These are phyloP conservation scores for Erysiphe pulchra DNA, from an alignment of 2,329 filamentous ascomycete genomes.

Conservation along the genomic window DNA sequence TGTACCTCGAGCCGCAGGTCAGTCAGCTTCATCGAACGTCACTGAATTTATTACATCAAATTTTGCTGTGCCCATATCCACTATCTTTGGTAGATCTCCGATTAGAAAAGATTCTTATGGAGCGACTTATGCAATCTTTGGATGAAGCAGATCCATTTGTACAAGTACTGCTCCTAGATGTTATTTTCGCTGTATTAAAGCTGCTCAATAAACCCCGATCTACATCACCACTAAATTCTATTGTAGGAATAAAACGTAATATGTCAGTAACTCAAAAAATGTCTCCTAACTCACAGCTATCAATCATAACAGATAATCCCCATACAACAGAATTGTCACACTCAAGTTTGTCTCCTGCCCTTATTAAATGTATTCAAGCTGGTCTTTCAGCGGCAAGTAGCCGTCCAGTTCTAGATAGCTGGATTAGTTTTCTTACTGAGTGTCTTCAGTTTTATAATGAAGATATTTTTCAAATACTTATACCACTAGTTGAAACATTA, in stretches of 20 bases:
- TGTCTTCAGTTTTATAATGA: constrained; percentile 65
- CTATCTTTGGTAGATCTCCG: constrained; percentile 32
- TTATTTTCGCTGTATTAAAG: constrained; percentile 49
- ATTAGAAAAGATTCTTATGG: constrained; percentile 45
- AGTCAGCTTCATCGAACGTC: constrained; percentile 46
- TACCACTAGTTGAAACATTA: constrained; percentile 75
- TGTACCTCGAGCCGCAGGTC: constrained; percentile 21
- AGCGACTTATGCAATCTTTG: constrained; percentile 35
- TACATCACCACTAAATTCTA: constrained; percentile 6
- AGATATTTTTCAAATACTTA: constrained; percentile 67
- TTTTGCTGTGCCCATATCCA: constrained; percentile 38
- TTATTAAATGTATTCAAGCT: constrained; percentile 66
- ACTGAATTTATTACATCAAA: constrained; percentile 42
- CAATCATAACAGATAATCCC: constrained; percentile 17
- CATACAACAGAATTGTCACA: constrained; percentile 16
- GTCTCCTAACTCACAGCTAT: constrained; percentile 17
- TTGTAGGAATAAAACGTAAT: constrained; percentile 8
- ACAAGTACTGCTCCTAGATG: constrained; percentile 54
- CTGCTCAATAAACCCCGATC: constrained; percentile 22
- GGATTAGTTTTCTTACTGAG: constrained; percentile 66
- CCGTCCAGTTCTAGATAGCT: constrained; percentile 62
- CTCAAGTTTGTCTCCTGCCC: constrained; percentile 33
- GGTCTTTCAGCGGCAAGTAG: constrained; percentile 55
- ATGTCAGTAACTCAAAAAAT: constrained; percentile 5
- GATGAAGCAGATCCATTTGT: constrained; percentile 38